A percentile compares a stretch with the other conserved stretches of the same genome.
Evolutionary conservation across 2,329 filamentous ascomycete genomes (phyloP).

Genomic region (Epichloe uncinata): DNA sequence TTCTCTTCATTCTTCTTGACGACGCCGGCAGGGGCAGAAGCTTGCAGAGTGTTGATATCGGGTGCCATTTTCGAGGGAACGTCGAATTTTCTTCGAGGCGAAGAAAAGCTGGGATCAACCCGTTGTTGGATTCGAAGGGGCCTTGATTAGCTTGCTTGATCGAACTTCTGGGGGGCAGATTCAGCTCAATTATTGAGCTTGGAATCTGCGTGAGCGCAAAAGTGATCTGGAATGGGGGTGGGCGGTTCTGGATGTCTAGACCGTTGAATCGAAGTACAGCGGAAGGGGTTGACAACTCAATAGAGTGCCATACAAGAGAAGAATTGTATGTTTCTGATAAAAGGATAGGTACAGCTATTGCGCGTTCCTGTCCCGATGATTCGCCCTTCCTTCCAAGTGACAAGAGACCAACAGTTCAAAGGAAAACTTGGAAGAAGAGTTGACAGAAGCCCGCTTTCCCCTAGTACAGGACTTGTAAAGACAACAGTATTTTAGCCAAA

Average conservation of each 20-base stretch:
- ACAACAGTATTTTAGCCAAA: not conserved
- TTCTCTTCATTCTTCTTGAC: slow-evolving; percentile 14
- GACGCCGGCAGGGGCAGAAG: slow-evolving; percentile 29
- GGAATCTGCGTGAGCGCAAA: not conserved
- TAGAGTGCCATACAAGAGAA: slow-evolving; percentile 8
- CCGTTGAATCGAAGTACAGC: slow-evolving; percentile 2
- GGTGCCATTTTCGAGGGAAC: slow-evolving; percentile 47
- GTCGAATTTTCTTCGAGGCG: not conserved
- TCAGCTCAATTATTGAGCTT: not conserved
- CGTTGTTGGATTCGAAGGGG: not conserved
- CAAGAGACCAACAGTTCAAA: not conserved
- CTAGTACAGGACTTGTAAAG: not conserved
- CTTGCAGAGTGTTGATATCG: slow-evolving; percentile 58
- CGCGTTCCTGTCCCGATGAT: slow-evolving; percentile 5
- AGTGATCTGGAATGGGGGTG: not conserved
- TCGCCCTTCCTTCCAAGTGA: not conserved
- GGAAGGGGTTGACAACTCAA: slow-evolving; percentile 2
- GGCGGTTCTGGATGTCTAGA: not conserved
- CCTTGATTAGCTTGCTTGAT: not conserved
- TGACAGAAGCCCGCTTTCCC: not conserved
- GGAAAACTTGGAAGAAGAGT: not conserved
- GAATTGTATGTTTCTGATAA: slow-evolving; percentile 10
- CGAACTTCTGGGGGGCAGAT: not conserved
- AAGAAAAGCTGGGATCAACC: not conserved
- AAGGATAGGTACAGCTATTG: slow-evolving; percentile 11